Evolutionary conservation across 768 basidiomycete species (phyloP).

Genomic region (Exidia glandulosa): DNA sequence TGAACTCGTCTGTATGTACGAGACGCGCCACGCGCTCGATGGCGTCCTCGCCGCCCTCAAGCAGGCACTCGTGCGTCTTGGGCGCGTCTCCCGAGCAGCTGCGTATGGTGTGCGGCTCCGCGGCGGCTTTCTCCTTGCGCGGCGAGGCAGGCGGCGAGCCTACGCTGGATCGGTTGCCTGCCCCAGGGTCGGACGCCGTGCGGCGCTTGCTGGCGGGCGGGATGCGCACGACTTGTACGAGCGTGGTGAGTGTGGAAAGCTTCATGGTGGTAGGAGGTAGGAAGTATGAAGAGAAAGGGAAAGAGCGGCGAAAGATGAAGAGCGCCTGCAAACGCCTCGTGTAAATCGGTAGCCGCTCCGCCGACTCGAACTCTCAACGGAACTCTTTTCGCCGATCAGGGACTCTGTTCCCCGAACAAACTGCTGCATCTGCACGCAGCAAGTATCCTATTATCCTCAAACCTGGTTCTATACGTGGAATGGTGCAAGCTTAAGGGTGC

Average conservation of each 20-base stretch:
- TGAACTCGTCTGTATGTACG: not conserved
- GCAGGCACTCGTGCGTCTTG: slow-evolving; percentile 25
- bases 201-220: not conserved
- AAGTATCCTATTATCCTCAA: too few species aligned
- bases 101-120: slow-evolving; percentile 18
- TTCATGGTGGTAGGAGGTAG: not conserved
- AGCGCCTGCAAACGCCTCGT: not conserved
- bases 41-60: not conserved
- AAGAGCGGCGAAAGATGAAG: not conserved
- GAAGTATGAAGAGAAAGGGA: not conserved
- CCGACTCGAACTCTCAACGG: too few species aligned
- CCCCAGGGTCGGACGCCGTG: not conserved
- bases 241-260: not conserved
- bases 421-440: too few species aligned
- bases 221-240: not conserved
- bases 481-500: too few species aligned
- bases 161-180: not conserved
- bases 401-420: too few species aligned
- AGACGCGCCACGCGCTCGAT: not conserved
- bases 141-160: slow-evolving; percentile 14
- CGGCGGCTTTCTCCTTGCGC: slow-evolving; percentile 17
- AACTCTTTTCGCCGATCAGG: too few species aligned
- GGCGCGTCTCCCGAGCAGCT: slow-evolving; percentile 27
- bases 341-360: too few species aligned
- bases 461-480: too few species aligned